Percentiles rank a stretch among this genome's conserved stretches.
Evolutionary conservation across 2,329 filamentous ascomycete species (phyloP).

Genomic region (Trichoderma citrinoviride): DNA sequence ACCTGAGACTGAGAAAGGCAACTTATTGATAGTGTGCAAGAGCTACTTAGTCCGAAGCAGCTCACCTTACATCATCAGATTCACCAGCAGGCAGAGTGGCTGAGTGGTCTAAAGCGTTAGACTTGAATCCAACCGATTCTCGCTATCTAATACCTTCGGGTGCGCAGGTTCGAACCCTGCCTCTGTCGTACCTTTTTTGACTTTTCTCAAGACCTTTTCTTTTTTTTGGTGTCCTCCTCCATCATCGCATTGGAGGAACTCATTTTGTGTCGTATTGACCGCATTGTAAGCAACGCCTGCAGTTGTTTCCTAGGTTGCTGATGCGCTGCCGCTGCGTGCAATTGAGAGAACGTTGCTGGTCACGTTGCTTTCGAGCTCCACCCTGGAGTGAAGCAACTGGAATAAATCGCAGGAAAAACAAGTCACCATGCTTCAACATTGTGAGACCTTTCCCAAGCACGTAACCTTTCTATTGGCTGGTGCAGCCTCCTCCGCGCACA

Average conservation of each 20-base stretch:
- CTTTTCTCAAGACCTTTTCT: background rate
- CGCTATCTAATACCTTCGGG: slow-evolving; percentile 22
- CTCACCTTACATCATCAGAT: background rate
- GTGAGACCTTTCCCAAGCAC: too few species aligned
- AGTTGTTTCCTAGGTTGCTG: too few species aligned
- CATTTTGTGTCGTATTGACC: too few species aligned
- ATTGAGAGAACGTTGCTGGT: too few species aligned
- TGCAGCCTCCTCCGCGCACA: background rate
- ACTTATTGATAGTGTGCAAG: fast-evolving
- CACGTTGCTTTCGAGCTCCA: too few species aligned
- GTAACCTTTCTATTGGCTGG: background rate
- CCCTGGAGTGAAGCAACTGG: too few species aligned
- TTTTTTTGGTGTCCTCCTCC: background rate
- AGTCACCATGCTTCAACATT: too few species aligned
- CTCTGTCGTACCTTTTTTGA: slow-evolving; percentile 18
- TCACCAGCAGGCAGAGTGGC: slow-evolving; percentile 15
- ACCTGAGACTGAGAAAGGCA: too few species aligned
- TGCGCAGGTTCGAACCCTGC: slow-evolving; percentile 22
- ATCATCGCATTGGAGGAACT: background rate
- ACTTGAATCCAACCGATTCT: slow-evolving; percentile 20
- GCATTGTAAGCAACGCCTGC: too few species aligned
- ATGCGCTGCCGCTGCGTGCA: too few species aligned
- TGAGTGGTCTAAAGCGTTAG: slow-evolving; percentile 22
- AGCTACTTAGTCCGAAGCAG: background rate
- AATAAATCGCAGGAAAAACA: too few species aligned